Evolutionary conservation across 306 rosid species (phyloP), one percentile per base, ranked within the genome.

Genomic region (Argentina anserina): DNA sequence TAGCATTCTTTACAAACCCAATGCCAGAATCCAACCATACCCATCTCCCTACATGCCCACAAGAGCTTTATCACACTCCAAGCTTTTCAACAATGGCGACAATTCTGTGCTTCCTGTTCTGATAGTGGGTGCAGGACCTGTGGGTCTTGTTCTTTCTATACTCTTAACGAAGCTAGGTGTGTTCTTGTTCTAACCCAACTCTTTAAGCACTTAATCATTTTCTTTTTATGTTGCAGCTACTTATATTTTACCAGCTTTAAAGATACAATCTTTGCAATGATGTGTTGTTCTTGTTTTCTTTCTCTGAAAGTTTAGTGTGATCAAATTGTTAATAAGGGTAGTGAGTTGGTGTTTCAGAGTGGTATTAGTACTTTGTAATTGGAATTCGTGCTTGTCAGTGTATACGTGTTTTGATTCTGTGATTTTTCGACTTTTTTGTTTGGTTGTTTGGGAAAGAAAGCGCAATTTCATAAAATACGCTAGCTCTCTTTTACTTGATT

Each of bases 51-150:
- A 11, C 56, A 33, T 78, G 39, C 90, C 83, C 70, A 67, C 70
- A 7, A 88, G 98, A 84, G 76, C 84, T 75, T 75, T 86, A 65
- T 88, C 94, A 26, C 76, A 75, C 72, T 70, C 83, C 8, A 70
- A 78, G 81, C 62, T 69, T 67, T 78, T 76, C 77, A 61, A 53
- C 71, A 65, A 74, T 47, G 81, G 83, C 75, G 79, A 81, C 25
- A 81, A 84, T 78, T 52, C 76, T 14, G 80, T 83, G 80, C 85
- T 87, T 84, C 98, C 96, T 18, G 95, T 92, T 84, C 82, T 92
- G 63, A 89, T 92, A 18, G 81, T 90, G 42, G 98, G 96, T 26
- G 95, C 98, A 34, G 96, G 96, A 62, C 96, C 98, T 72, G 98
- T 90, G 58, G 97, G 98, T 78, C 97, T 92, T 59, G 90, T 87